Base-by-base conservation (phyloP, 768 basidiomycete species). In the Suillus discolor region DNA sequence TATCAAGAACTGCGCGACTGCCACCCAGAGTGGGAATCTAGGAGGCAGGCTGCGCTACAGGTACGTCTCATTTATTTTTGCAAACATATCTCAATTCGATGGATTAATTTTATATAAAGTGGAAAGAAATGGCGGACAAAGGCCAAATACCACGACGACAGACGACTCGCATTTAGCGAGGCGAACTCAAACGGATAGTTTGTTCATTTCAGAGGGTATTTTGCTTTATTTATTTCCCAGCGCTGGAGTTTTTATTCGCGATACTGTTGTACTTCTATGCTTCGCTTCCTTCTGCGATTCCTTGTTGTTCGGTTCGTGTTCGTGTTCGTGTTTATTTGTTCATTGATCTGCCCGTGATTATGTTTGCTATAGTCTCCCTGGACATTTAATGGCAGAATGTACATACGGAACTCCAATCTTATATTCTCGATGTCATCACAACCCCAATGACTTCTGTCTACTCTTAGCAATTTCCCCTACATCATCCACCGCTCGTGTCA, bases 401-500 rank as follows among this genome's bases (percentile, higher is more conserved):
- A 60, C 57, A 60, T 60, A 60, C 25, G 15, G 57, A 28, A 4
- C 39, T 18, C 39, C 57, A 12, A 18, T 60, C 25, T 60, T 59
- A 41, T 25, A 12, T 41, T 12, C 7, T 18, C 39, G 11, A 60
- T 41, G 31, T 18, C 39, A 60, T 60, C 18, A 60, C 25, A 34
- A n/a, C 34, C 20, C 34, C 54, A 55, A n/a, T 55, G 54, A n/a
- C 39, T 71, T 72, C 72, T 93, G 69, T 65, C 93, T 82, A 71
- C 86, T 88, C 78, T 88, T 87, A 23, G 93, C 95, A 66, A 97
- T 96, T 66, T 73, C 76, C 36, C 90, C 90, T 11, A 96, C 81
- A 71, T 93, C 93, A 42, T 72, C 75, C 31, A 96, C 79, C 0
- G 94, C 94, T 65, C 95, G 84, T 62, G 81, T 77, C 66, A 94